Evolutionary conservation across 345 rosid genomes (phyloP).

Genomic region (Isatis tinctoria): DNA sequence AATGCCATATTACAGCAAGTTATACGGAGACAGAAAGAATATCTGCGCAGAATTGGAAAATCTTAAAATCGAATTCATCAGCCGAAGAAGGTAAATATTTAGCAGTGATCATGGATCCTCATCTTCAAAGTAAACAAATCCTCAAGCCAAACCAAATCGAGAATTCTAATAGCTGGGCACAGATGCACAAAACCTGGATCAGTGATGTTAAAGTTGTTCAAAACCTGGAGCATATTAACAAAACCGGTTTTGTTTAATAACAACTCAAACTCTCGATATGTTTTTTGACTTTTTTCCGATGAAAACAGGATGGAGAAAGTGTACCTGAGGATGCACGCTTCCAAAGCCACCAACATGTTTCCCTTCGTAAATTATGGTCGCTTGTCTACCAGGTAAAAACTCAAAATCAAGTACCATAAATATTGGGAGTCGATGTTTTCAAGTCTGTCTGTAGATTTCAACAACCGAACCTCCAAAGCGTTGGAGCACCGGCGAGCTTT

Average conservation of each 20-base stretch:
- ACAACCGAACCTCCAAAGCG: no score
- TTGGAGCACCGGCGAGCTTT: no score
- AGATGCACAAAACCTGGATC: conserved; percentile 52
- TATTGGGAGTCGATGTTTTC: no score
- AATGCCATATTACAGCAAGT: not conserved
- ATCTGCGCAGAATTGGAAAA: not conserved
- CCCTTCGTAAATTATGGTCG: conserved; percentile 72
- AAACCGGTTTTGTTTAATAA: not conserved
- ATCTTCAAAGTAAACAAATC: not conserved
- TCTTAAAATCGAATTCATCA: not conserved
- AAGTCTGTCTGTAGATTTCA: no score
- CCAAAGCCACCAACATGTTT: conserved; percentile 70
- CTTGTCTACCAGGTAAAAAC: conserved; percentile 79
- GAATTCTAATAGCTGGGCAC: not conserved
- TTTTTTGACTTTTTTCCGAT: not conserved
- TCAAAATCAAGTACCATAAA: no score
- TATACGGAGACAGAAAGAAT: not conserved
- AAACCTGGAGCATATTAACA: conserved; percentile 40
- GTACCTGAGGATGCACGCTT: conserved; percentile 83
- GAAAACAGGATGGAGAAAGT: not conserved
- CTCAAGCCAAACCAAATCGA: no score
- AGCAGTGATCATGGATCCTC: not conserved
- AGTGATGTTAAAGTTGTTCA: conserved; percentile 66
- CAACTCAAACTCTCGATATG: not conserved
- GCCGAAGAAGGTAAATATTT: not conserved